Evolutionary conservation across 2,329 filamentous ascomycete genomes (phyloP).

Genomic region (Nannizzia gypsea): DNA sequence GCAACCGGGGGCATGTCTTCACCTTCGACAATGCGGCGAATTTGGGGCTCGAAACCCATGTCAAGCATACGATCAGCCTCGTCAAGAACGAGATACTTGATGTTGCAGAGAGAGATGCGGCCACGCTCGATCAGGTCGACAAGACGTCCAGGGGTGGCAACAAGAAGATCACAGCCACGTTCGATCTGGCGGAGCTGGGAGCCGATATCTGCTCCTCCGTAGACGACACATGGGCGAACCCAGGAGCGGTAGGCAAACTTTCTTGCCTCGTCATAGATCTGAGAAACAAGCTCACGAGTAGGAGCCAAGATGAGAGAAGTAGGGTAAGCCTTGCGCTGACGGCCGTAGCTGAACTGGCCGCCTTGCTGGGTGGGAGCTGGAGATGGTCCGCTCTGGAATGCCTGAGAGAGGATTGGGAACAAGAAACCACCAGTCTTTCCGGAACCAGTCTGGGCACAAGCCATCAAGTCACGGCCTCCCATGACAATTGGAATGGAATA

Average conservation of each 20-base stretch:
- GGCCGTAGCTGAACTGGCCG: conserved; percentile 59
- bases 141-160: conserved; percentile 92
- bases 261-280: conserved; percentile 94
- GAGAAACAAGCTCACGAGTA: conserved; percentile 94
- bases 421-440: conserved; percentile 99
- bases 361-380: conserved; percentile 50
- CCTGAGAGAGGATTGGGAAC: conserved; percentile 97
- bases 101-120: conserved; percentile 92
- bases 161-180: conserved; percentile 89
- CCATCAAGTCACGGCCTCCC: conserved; percentile 96
- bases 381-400: conserved; percentile 80
- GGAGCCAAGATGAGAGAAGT: conserved; percentile 92
- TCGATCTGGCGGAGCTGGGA: conserved; percentile 97
- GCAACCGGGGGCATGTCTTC: conserved; percentile 88
- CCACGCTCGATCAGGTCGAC: conserved; percentile 98
- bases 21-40: conserved; percentile 93
- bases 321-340: conserved; percentile 94
- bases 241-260: conserved; percentile 99
- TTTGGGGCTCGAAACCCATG: conserved; percentile 99
- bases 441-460: conserved; percentile 98
- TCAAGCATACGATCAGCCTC: conserved; percentile 99
- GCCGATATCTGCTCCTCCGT: conserved; percentile 97
- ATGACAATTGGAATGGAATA: conserved; percentile 99
- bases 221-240: conserved; percentile 96
- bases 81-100: conserved; percentile 97